Conservation (phyloP, 257 asterid species). For the Solanum okadae region DNA sequence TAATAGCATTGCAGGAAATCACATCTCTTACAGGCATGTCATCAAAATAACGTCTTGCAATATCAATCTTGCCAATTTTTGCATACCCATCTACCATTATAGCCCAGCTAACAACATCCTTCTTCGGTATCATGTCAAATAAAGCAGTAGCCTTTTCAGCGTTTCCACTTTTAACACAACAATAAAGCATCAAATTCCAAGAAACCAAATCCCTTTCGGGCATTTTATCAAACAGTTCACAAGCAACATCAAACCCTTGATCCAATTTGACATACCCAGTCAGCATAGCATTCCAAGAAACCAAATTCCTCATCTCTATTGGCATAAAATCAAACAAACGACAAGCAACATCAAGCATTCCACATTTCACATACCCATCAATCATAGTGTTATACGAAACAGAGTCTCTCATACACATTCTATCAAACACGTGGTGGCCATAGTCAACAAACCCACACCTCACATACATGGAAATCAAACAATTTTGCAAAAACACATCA, state of each 20-base stretch:
- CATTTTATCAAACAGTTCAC: conserved; percentile 53
- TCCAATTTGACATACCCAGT: conserved; percentile 44
- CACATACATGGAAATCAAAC: conserved; percentile 49
- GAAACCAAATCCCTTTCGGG: conserved; percentile 68
- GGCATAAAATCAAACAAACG: conserved; percentile 56
- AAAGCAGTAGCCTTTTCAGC: conserved; percentile 37
- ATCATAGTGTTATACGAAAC: conserved; percentile 72
- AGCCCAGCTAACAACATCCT: conserved; percentile 75
- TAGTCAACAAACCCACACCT: conserved; percentile 43
- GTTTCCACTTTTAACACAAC: conserved; percentile 54
- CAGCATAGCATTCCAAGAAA: conserved; percentile 77
- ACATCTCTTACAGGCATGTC: conserved; percentile 73
- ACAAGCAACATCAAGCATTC: conserved; percentile 56
- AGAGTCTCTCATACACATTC: conserved; percentile 43
- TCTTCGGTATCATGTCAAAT: conserved; percentile 51
- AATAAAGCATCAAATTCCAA: conserved; percentile 75
- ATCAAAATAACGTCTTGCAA: conserved; percentile 58
- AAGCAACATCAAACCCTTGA: conserved; percentile 37
- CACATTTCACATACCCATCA: conserved; percentile 72
- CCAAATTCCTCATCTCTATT: conserved; percentile 37
- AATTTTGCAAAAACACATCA: conserved; percentile 52
- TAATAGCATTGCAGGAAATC: conserved; percentile 79
- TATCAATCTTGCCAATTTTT: conserved; percentile 37
- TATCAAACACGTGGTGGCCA: conserved; percentile 52
- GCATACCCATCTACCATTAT: conserved; percentile 74